These are phyloP conservation scores for Arctostaphylos glauca DNA, from an alignment of 148 eudicot species.

Conservation along the genomic window DNA sequence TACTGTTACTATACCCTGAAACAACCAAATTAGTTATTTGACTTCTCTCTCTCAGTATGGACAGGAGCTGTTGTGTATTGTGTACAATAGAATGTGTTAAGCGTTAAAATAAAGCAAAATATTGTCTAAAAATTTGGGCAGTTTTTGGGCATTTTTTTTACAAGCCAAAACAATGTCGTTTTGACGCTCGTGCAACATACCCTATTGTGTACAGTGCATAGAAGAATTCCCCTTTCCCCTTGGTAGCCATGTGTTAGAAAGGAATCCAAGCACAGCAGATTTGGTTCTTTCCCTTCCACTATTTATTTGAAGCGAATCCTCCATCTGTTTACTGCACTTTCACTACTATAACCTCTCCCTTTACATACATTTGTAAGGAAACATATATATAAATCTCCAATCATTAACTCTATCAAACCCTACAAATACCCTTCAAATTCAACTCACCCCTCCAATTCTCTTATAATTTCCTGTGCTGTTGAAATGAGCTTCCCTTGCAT, in stretches of 20 bases:
- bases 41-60: not conserved
- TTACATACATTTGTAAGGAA: not conserved
- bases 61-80: too few species aligned
- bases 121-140: too few species aligned
- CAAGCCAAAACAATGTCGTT: too few species aligned
- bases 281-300: constrained; percentile 1
- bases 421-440: not conserved
- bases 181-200: too few species aligned
- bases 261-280: constrained; percentile 15
- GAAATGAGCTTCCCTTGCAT: constrained; percentile 18
- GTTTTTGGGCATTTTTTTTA: too few species aligned
- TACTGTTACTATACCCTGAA: too few species aligned
- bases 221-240: not conserved
- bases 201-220: too few species aligned
- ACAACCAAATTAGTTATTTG: not conserved
- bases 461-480: not conserved
- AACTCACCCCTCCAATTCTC: not conserved
- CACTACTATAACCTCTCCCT: not conserved
- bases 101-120: too few species aligned
- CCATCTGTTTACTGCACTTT: not conserved
- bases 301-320: constrained; percentile 10
- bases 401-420: not conserved
- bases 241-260: constrained; percentile 24
- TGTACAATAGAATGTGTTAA: too few species aligned
- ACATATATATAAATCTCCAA: not conserved